Conservation (phyloP, 805 yeast genomes). For the Nakazawaea wickerhamii region DNA sequence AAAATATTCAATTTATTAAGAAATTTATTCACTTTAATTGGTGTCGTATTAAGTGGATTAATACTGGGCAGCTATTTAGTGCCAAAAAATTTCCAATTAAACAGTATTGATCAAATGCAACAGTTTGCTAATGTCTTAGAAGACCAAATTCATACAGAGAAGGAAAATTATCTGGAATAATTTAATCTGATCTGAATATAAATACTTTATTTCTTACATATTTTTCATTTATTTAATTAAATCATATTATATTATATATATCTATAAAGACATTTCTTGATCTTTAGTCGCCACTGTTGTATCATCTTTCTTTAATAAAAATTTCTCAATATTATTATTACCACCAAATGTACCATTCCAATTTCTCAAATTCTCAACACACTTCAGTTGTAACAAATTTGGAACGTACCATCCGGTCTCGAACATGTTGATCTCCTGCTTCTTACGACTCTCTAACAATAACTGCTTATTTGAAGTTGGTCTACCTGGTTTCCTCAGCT, state of each 20-base stretch:
- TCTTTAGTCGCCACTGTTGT: neutral
- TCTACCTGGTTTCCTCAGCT: constrained; percentile 78
- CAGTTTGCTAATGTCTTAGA: too few relatives aligned
- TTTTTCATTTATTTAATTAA: constrained; percentile 1
- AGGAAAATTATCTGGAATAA: neutral
- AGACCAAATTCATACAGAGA: neutral
- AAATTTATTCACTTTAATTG: constrained; percentile 25
- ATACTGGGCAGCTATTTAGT: constrained; percentile 24
- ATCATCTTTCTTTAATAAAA: constrained; percentile 27
- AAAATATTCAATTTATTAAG: constrained; percentile 16
- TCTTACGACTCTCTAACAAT: constrained; percentile 53
- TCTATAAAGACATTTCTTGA: constrained; percentile 5
- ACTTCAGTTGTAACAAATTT: constrained; percentile 55
- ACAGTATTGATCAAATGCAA: neutral
- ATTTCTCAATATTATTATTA: constrained; percentile 52
- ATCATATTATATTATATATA: too few relatives aligned
- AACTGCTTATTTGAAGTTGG: constrained; percentile 74
- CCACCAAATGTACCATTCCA: constrained; percentile 90
- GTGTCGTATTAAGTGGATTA: constrained; percentile 21
- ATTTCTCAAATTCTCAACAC: constrained; percentile 51
- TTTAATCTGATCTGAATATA: constrained; percentile 2
- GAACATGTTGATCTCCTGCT: constrained; percentile 58
- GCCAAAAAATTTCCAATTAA: constrained; percentile 13
- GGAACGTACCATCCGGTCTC: constrained; percentile 69
- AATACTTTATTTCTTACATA: too few relatives aligned